Conservation (phyloP, 2,329 filamentous ascomycete genomes). For the Passalora sequoiae region DNA sequence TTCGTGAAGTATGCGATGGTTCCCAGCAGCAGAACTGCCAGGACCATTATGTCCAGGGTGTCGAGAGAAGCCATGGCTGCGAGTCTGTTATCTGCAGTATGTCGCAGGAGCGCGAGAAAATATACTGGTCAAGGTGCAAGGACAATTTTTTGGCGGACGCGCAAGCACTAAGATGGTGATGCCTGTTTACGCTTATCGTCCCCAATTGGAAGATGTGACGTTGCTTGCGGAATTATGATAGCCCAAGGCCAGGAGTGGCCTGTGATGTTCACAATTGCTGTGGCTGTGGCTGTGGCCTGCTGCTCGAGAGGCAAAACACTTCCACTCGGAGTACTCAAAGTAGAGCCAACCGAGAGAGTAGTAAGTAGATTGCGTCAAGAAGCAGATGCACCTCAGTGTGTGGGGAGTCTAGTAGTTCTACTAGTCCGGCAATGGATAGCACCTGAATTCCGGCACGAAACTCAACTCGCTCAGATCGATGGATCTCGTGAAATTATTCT, state of each 20-base stretch:
- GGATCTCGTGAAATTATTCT: no score
- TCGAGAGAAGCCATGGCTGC: constrained; percentile 85
- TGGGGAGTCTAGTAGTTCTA: no score
- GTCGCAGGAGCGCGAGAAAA: background rate
- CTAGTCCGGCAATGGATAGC: no score
- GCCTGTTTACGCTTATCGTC: background rate
- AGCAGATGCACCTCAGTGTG: no score
- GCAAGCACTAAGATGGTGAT: background rate
- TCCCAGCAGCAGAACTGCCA: constrained; percentile 75
- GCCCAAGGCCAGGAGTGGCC: no score
- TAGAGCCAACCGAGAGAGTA: background rate
- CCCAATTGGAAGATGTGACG: no score
- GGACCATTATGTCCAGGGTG: constrained; percentile 89
- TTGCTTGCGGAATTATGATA: no score
- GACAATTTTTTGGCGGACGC: background rate
- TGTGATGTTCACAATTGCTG: no score
- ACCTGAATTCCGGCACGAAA: no score
- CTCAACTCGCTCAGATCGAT: no score
- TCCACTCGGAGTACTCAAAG: background rate
- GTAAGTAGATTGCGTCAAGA: constrained; percentile 1
- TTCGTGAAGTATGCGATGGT: constrained; percentile 97
- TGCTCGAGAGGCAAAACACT: background rate
- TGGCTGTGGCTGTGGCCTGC: no score
- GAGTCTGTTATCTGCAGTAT: constrained; percentile 1
- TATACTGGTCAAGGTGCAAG: background rate